Conservation (phyloP, 192 early-diverging fungal species). For the Mycoemilia scoparia region DNA sequence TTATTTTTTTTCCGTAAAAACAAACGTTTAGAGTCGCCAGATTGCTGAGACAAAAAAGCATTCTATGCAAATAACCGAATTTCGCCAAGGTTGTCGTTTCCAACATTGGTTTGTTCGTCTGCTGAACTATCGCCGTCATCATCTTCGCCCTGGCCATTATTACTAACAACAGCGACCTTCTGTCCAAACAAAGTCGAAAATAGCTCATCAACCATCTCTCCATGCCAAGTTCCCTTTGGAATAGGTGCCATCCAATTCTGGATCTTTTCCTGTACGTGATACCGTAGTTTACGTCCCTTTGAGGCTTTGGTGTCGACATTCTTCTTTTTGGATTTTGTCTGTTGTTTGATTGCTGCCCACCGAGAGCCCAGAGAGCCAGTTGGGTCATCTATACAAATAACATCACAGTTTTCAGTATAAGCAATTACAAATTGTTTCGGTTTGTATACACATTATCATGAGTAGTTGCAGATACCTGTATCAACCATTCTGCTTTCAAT, state of each 20-base stretch:
- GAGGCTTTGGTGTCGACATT: constrained; percentile 69
- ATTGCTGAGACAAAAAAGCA: too few species aligned
- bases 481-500: constrained; percentile 88
- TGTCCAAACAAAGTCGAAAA: constrained; percentile 69
- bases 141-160: too few species aligned
- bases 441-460: constrained; percentile 4
- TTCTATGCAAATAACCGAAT: too few species aligned
- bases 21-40: too few species aligned
- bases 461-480: too few species aligned
- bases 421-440: background rate
- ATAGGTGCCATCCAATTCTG: constrained; percentile 93
- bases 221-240: constrained; percentile 80
- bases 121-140: too few species aligned
- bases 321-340: constrained; percentile 44
- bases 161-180: too few species aligned
- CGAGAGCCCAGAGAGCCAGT: constrained; percentile 52
- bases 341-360: constrained; percentile 61
- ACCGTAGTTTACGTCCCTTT: constrained; percentile 84
- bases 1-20: too few species aligned
- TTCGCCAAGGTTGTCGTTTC: too few species aligned
- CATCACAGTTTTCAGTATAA: constrained; percentile 1
- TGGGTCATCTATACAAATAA: constrained; percentile 80
- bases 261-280: constrained; percentile 89
- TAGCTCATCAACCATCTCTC: constrained; percentile 81
- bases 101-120: too few species aligned